Evolutionary conservation across 805 yeast genomes (phyloP).

Genomic region (Yarrowia phangngaensis): DNA sequence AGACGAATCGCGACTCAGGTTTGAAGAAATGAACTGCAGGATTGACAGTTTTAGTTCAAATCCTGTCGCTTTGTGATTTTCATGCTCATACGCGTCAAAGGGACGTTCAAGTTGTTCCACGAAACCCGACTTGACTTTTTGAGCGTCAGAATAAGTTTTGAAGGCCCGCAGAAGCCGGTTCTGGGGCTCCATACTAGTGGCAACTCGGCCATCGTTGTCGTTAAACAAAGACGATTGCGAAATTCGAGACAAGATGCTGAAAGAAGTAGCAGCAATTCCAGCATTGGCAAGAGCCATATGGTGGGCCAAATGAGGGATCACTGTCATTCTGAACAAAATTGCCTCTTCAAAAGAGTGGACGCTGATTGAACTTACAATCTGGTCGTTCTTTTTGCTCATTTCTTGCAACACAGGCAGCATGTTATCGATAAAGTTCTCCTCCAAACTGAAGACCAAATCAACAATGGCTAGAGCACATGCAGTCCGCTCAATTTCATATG

Average conservation of each 20-base stretch:
- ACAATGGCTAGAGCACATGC: conserved; percentile 32
- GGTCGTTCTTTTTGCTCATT: conserved; percentile 23
- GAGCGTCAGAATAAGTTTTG: conserved; percentile 74
- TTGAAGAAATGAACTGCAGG: conserved; percentile 53
- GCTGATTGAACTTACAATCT: conserved; percentile 7
- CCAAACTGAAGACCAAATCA: conserved; percentile 40
- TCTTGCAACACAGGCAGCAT: conserved; percentile 34
- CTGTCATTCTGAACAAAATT: conserved; percentile 61
- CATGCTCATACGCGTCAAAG: conserved; percentile 30
- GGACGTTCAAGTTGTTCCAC: conserved; percentile 60
- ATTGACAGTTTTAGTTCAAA: conserved; percentile 54
- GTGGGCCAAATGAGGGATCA: conserved; percentile 69
- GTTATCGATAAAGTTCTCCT: conserved; percentile 57
- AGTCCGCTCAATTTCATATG: conserved; percentile 14
- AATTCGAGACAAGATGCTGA: conserved; percentile 52
- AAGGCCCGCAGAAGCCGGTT: conserved; percentile 66
- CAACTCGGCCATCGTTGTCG: conserved; percentile 34
- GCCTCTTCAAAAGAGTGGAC: conserved; percentile 62
- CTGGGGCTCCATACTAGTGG: conserved; percentile 44
- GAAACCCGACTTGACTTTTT: conserved; percentile 66
- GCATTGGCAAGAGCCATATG: conserved; percentile 60
- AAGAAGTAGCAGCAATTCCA: conserved; percentile 50
- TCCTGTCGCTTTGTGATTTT: conserved; percentile 35
- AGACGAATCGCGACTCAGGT: conserved; percentile 45
- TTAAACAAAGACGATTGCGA: conserved; percentile 50